Conservation (phyloP, 1,284 basidiomycete genomes). For the Ganoderma meredithae region DNA sequence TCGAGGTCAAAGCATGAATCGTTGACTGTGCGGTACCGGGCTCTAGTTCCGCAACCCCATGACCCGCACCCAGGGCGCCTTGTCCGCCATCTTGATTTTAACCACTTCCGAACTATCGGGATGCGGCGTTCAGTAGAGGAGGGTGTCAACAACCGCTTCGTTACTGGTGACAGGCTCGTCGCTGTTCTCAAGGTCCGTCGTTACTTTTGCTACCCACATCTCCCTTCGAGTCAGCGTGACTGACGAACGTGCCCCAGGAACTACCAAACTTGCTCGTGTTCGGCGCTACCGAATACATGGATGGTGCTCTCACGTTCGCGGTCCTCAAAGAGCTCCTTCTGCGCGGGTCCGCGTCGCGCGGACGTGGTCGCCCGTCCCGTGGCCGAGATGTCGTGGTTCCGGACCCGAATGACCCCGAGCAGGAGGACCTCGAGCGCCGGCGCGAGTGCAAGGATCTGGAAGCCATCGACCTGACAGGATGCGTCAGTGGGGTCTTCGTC, state of each 20-base stretch:
- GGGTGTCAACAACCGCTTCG: constrained; percentile 89
- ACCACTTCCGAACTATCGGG: constrained; percentile 94
- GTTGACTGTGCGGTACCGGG: constrained; percentile 20
- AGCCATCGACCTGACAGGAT: constrained; percentile 94
- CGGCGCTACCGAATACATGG: constrained; percentile 97
- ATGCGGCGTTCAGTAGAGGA: constrained; percentile 93
- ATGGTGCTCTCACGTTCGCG: constrained; percentile 82
- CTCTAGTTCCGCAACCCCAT: constrained; percentile 71
- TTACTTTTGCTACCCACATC: not conserved
- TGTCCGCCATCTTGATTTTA: constrained; percentile 86
- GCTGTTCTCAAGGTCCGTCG: constrained; percentile 80
- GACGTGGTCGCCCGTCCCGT: constrained; percentile 74
- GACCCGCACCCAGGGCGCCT: constrained; percentile 81
- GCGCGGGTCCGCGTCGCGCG: constrained; percentile 74
- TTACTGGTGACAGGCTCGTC: constrained; percentile 88
- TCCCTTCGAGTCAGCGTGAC: not conserved
- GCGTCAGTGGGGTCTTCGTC: constrained; percentile 89
- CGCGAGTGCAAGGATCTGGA: constrained; percentile 84
- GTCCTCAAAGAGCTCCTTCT: constrained; percentile 90
- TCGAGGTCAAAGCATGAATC: constrained; percentile 8
- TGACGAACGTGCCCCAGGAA: constrained; percentile 59
- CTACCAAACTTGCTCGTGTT: constrained; percentile 84
- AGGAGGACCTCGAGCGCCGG: constrained; percentile 77
- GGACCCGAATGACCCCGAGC: constrained; percentile 62
- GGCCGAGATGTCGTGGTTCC: constrained; percentile 58